Evolutionary conservation across 2,329 filamentous ascomycete genomes (phyloP).

Genomic region (Paracoccidioides lutzii): DNA sequence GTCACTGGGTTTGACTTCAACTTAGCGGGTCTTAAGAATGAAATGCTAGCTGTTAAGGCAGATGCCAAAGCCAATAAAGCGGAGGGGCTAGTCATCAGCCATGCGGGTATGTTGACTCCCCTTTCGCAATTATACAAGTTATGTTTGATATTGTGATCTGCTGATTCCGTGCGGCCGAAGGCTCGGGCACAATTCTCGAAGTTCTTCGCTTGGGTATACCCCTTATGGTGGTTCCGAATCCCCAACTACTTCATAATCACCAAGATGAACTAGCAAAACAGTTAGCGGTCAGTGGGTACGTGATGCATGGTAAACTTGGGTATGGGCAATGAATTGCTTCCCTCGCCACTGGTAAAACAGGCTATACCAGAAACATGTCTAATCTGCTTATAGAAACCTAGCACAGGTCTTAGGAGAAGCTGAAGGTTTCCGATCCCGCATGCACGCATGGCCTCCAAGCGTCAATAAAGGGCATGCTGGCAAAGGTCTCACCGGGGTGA

Average conservation of each 20-base stretch:
- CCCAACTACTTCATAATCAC: conserved; percentile 71
- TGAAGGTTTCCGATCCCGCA: conserved; percentile 33
- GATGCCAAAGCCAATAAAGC: conserved; percentile 24
- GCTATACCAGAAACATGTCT: not conserved
- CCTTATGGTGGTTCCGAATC: conserved; percentile 83
- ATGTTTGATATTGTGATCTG: not conserved
- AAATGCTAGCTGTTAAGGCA: conserved; percentile 45
- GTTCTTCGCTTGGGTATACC: conserved; percentile 60
- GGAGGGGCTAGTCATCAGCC: conserved; percentile 69
- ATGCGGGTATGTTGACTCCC: conserved; percentile 54
- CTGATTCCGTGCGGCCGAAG: conserved; percentile 33
- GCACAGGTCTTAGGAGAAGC: conserved; percentile 35
- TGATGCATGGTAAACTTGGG: conserved; percentile 56
- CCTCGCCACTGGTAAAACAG: not conserved
- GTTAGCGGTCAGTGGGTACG: conserved; percentile 61
- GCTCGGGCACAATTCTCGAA: conserved; percentile 80
- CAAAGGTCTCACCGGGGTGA: conserved; percentile 37
- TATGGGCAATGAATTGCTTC: conserved; percentile 29
- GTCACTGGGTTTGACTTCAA: conserved; percentile 57
- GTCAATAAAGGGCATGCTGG: conserved; percentile 32
- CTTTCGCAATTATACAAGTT: not conserved
- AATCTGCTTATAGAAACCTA: conserved; percentile 31
- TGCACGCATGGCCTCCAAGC: conserved; percentile 39
- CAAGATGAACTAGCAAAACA: conserved; percentile 75
- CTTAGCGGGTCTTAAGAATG: conserved; percentile 41